Base-by-base conservation (phyloP, 164 flowering plant genomes). In the Hamamelis virginiana region DNA sequence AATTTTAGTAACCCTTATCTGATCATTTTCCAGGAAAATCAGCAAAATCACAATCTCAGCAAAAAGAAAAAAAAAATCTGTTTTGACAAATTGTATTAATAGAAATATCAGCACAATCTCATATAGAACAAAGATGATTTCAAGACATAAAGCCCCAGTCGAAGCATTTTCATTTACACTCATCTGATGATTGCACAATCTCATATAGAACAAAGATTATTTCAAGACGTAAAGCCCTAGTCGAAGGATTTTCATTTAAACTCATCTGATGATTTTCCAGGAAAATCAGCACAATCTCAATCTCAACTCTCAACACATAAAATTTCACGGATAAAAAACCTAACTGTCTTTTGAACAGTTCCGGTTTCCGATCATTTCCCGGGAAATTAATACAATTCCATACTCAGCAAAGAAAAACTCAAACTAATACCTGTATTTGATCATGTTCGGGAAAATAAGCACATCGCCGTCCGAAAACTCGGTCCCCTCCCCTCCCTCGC, bases 371-470 rank as follows among this genome's bases (percentile, higher is more conserved):
- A 33, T 2, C 2, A 33, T 23, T 55, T 14, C 46, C 13, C 46
- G 28, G 11, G 25, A 25, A 23, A 69, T 43, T 5, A 12, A 16
- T 21, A 48, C 0, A 50, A 15, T 50, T 2, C 15, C 23, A 70
- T 14, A 12, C 18, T 14, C 69, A 62, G 21, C 18, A 41, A 21
- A 25, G 22, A 62, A 14, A 12, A n/a, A n/a, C 51, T 21, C 45
- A 67, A 38, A 41, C 46, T 12, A 15, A 59, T 68, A 95, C 98
- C 86, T 88, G 83, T 87, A 92, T 76, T 79, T 83, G 74, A 91
- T 69, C 99, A 91, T 92, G 1, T 92, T 95, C 0, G 98, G 98
- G 64, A 92, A 95, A 67, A 92, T 75, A 68, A 91, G 59, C 43
- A 95, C 84, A 77, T 92, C 99, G 19, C 98, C 97, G 64, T 91